Percentiles rank a stretch among this genome's conserved stretches.
Evolutionary conservation across 768 basidiomycete species (phyloP).

Genomic region (Rhizopogon vulgaris): DNA sequence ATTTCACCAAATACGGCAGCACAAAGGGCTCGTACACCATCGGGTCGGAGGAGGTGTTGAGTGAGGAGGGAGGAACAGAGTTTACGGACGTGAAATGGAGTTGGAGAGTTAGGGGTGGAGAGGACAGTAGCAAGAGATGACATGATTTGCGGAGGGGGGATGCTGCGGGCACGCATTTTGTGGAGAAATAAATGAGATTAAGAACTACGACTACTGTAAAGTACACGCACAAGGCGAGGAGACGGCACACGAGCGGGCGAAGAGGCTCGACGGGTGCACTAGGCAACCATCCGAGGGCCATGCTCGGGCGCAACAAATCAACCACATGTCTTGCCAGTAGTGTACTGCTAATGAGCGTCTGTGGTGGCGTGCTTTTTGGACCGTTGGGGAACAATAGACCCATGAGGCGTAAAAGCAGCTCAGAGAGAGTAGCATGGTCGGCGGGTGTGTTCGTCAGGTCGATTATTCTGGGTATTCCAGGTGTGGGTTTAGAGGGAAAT

Average conservation of each 20-base stretch:
- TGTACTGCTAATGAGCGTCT: conserved; percentile 55
- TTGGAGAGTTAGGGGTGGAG: conserved; percentile 27
- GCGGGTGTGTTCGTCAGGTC: conserved; percentile 38
- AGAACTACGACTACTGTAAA: conserved; percentile 1
- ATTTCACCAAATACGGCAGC: conserved; percentile 65
- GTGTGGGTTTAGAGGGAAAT: conserved; percentile 29
- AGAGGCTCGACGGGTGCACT: conserved; percentile 39
- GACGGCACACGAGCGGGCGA: conserved; percentile 45
- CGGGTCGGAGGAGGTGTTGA: conserved; percentile 61
- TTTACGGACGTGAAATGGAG: conserved; percentile 48
- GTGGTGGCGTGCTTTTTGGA: conserved; percentile 39
- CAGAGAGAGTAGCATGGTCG: conserved; percentile 38
- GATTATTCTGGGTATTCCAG: conserved; percentile 29
- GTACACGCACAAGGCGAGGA: conserved; percentile 56
- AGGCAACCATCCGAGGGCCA: conserved; percentile 72
- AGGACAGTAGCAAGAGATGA: conserved; percentile 57
- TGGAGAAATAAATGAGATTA: conserved; percentile 3
- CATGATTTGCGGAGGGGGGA: conserved; percentile 63
- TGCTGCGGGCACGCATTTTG: conserved; percentile 22
- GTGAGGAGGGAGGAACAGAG: conserved; percentile 60
- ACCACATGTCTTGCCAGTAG: conserved; percentile 51
- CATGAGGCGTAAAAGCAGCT: conserved; percentile 39
- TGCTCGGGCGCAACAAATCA: conserved; percentile 53
- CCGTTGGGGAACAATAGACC: conserved; percentile 48
- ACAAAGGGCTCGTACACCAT: conserved; percentile 66